phyloP scores from a whole-genome alignment of 768 basidiomycete genomes.

The Auriscalpium orientale region DNA sequence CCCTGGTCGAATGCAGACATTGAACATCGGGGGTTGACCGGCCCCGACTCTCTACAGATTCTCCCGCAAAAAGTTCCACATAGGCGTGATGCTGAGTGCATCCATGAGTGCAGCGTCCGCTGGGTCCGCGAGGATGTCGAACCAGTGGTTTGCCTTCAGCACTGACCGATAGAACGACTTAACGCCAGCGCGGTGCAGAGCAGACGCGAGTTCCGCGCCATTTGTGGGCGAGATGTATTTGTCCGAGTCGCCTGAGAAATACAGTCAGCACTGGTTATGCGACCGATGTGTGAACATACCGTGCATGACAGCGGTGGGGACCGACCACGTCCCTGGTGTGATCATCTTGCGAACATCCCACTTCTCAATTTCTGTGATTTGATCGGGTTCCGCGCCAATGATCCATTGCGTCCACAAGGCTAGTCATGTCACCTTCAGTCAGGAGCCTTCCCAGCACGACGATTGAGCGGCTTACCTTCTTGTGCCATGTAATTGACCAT shows the following conservation, averaged over 20 bases:
- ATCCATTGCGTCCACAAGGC: background rate
- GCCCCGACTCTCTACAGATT: background rate
- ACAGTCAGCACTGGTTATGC: background rate
- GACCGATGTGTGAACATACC: background rate
- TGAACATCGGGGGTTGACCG: too few relatives aligned
- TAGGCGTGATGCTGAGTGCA: background rate
- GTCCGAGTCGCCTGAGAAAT: background rate
- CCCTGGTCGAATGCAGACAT: too few relatives aligned
- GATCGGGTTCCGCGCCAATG: background rate
- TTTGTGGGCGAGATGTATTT: background rate
- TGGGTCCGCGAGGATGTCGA: background rate
- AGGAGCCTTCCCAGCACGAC: background rate
- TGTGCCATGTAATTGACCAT: background rate
- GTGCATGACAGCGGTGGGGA: background rate
- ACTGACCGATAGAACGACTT: background rate
- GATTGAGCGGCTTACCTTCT: background rate
- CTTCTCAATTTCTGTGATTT: background rate
- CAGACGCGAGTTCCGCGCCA: background rate
- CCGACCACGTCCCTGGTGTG: background rate
- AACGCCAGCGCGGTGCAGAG: background rate
- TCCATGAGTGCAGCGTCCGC: background rate
- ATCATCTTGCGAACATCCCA: background rate
- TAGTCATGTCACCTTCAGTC: background rate
- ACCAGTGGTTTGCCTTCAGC: background rate
- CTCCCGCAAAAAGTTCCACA: background rate